Conservation (phyloP, 495 filamentous ascomycete species). For the Acidiella bohemica region DNA sequence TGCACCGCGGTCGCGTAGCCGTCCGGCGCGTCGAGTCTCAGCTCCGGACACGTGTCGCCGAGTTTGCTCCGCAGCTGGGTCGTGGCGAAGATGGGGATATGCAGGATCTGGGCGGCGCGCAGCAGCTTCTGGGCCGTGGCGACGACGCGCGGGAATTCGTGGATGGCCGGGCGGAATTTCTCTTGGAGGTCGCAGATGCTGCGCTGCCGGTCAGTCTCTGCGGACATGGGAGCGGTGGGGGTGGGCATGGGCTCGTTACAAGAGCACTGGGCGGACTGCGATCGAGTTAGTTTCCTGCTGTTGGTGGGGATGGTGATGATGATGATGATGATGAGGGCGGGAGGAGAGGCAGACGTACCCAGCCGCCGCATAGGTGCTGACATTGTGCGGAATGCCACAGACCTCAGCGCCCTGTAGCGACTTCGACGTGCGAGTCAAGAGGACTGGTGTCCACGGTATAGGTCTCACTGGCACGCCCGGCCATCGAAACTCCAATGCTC, state of each 20-base stretch:
- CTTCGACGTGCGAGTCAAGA: too few relatives aligned
- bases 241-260: slow-evolving; percentile 10
- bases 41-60: slow-evolving; percentile 62
- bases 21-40: slow-evolving; percentile 32
- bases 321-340: too few relatives aligned
- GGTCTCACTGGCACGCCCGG: too few relatives aligned
- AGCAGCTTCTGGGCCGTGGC: slow-evolving; percentile 41
- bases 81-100: slow-evolving; percentile 67
- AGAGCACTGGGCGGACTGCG: slow-evolving; percentile 14
- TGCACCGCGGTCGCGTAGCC: slow-evolving; percentile 38
- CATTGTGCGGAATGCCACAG: neutral
- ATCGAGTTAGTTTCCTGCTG: neutral
- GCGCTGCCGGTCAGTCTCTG: slow-evolving; percentile 1
- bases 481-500: too few relatives aligned
- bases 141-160: slow-evolving; percentile 63
- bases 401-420: too few relatives aligned
- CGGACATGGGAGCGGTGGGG: neutral
- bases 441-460: too few relatives aligned
- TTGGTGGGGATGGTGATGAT: neutral
- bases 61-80: slow-evolving; percentile 69
- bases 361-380: neutral
- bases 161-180: slow-evolving; percentile 70
- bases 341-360: neutral
- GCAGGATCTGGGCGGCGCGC: slow-evolving; percentile 41
- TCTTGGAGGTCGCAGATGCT: slow-evolving; percentile 96